Percentiles rank a stretch among this genome's conserved stretches.
Evolutionary conservation across 164 flowering plant species (phyloP).

Genomic region (Chimonanthus praecox): DNA sequence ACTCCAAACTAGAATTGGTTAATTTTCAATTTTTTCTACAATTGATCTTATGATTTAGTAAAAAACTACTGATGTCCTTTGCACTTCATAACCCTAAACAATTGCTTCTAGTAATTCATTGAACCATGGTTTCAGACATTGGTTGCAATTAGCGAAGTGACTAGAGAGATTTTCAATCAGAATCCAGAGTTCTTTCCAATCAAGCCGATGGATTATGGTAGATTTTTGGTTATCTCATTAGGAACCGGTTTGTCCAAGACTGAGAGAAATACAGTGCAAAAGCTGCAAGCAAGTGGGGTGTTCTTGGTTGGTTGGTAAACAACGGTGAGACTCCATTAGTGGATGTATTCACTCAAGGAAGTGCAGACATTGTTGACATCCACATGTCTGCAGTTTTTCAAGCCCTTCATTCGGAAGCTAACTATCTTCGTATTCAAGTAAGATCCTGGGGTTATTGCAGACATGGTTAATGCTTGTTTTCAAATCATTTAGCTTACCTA

Average conservation of each 20-base stretch:
- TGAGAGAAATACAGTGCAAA: conserved; percentile 2
- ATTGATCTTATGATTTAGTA: no score
- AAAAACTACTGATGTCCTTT: no score
- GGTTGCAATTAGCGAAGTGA: conserved; percentile 8
- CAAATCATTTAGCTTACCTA: neutral
- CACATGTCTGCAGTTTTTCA: conserved; percentile 2
- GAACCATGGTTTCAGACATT: conserved; percentile 1
- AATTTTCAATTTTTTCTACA: no score
- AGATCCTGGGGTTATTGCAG: neutral
- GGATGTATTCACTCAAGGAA: conserved; percentile 3
- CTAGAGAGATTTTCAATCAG: neutral
- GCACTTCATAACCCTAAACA: no score
- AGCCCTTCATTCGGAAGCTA: conserved; percentile 1
- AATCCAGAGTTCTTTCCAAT: conserved; percentile 1
- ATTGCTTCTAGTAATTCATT: no score
- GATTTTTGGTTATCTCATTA: conserved; percentile 9
- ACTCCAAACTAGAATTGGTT: no score
- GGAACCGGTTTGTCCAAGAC: conserved; percentile 9
- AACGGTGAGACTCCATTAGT: neutral
- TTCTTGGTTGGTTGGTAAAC: conserved; percentile 5
- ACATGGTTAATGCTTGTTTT: neutral
- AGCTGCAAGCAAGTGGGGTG: conserved; percentile 3
- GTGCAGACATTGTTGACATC: conserved; percentile 9
- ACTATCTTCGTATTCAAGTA: conserved; percentile 12
- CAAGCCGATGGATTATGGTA: conserved; percentile 7